Evolutionary conservation across 257 asterid species (phyloP), one percentile per base, ranked within the genome.

Genomic region (Gentiana straminea): DNA sequence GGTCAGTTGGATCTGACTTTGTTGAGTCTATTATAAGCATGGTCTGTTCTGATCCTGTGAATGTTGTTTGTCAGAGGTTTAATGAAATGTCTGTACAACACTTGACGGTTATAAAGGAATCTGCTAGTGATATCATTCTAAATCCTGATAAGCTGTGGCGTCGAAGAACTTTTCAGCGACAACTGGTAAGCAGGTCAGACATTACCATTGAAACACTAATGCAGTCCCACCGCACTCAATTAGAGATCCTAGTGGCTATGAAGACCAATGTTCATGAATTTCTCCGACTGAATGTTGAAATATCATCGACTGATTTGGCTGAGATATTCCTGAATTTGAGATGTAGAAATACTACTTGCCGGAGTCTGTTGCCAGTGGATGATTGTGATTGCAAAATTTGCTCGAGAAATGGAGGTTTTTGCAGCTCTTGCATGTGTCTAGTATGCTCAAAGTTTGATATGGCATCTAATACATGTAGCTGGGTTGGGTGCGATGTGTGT

Each of bases 401-500:
- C 58, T 51, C 79, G 0, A 77, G 75, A 65, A 72, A 73, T 75
- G 80, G 58, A 55, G 96, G 94, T 63, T 91, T 91, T 64, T 91
- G 98, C 78, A 66, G 96, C 70, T 89, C 82, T 51, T 91, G 98
- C 80, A 91, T 87, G 98, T 91, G 98, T 70, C 93, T 91, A 7
- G 94, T 91, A 53, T 91, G 98, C 62, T 91, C 92, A 1, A 91
- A 84, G 80, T 91, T 91, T 70, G 98, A 91, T 74, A 83, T 67
- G 79, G 95, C 96, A 35, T 76, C 92, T 53, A 91, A 87, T 74
- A 91, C 98, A 1, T 91, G 98, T 63, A 83, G 96, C 67, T 91
- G 98, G 98, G 98, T 91, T 38, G 98, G 98, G 11, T 91, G 98
- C 59, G 98, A 91, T 64, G 86, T 91, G 11, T 91, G 98, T 71